Percentiles rank a stretch among this genome's conserved stretches.
phyloP scores from a whole-genome alignment of 306 rosid genomes.

The Rosa chinensis region DNA sequence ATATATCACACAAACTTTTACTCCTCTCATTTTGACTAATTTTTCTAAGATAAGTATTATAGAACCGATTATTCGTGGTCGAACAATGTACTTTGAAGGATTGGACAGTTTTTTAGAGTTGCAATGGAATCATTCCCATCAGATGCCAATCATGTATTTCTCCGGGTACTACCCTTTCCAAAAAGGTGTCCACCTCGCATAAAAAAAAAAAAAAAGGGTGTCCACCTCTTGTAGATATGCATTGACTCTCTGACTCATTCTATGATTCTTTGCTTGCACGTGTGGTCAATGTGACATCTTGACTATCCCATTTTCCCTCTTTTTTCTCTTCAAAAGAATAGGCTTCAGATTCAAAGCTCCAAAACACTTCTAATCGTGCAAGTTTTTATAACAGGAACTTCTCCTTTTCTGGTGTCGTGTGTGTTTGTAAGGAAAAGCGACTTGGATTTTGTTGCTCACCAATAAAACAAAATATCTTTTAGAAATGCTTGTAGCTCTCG shows the following conservation, averaged over 20 bases:
- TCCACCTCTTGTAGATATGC: too few relatives aligned
- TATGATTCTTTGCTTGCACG: constrained; percentile 27
- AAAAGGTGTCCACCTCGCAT: too few relatives aligned
- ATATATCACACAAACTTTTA: too few relatives aligned
- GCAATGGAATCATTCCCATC: too few relatives aligned
- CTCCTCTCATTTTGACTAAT: too few relatives aligned
- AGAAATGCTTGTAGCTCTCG: background rate
- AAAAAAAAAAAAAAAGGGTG: too few relatives aligned
- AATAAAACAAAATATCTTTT: background rate
- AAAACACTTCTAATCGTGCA: constrained; percentile 26
- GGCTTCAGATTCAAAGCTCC: constrained; percentile 1
- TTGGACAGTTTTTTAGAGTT: too few relatives aligned
- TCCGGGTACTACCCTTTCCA: too few relatives aligned
- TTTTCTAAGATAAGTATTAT: too few relatives aligned
- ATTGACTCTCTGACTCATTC: background rate
- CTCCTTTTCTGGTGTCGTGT: background rate
- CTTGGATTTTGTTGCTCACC: background rate
- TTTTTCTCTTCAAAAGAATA: background rate
- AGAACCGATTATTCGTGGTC: too few relatives aligned
- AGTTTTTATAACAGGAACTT: constrained; percentile 10
- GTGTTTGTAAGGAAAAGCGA: background rate
- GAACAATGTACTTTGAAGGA: too few relatives aligned
- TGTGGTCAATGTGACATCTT: constrained; percentile 23
- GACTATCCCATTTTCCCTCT: background rate
- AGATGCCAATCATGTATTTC: too few relatives aligned